Evolutionary conservation across 179 eudicot species (phyloP), one percentile per base, ranked within the genome.

Genomic region (Pouteria campechiana): DNA sequence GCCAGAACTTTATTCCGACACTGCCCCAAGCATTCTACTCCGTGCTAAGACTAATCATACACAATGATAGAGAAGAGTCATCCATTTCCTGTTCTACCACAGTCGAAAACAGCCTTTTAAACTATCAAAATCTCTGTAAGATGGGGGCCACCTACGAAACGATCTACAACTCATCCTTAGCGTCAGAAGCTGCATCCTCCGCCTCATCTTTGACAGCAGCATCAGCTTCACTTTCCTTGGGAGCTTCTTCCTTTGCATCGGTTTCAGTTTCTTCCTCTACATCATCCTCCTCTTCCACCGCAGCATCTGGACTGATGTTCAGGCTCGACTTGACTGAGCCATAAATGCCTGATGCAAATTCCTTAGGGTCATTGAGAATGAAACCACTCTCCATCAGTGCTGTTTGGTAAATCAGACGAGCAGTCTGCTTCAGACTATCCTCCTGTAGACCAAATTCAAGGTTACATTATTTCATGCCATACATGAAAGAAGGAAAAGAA

Each of bases 281-380:
- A 9, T 78, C 92, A 1, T 80, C 97, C 54, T 88, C 97, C 61
- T 88, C 97, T 52, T 89, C 97, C 16, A 86, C 86, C 3, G 74
- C 37, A 1, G 66, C 78, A 59, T 89, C 89, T 1, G 82, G 83
- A 50, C 74, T 85, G 44, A 89, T 68, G 41, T 69, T 72, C 32
- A 89, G 77, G 49, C 86, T 70, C 15, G 61, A 47, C 64, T 81
- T 89, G 39, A 89, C 95, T 0, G 93, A 81, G 39, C 69, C 68
- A 39, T 85, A 81, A 44, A 89, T 79, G 0, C 79, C 61, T 7
- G 89, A 67, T 12, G 97, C 93, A 43, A 89, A 89, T 40, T 85
- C 89, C 72, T 89, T 81, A 9, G 93, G 82, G 46, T 81, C 82
- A 11, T 5, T 24, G 11, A 57, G 57, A 3, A 23, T 5, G 36